phyloP scores from a whole-genome alignment of 2,329 filamentous ascomycete species.

The Colletotrichum tabaci region DNA sequence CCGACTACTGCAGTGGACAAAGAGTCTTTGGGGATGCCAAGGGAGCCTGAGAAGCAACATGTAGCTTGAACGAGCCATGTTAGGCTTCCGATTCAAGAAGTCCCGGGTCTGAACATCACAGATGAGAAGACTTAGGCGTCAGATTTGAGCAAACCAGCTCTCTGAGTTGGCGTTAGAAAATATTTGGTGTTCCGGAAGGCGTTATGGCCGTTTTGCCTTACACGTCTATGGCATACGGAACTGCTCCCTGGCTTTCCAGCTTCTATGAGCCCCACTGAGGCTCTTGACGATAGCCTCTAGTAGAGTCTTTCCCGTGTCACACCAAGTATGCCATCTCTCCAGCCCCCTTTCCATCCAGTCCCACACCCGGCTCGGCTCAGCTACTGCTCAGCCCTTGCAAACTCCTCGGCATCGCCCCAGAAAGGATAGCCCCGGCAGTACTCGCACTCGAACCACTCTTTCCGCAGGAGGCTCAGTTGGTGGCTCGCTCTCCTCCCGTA shows the following conservation, averaged over 20 bases:
- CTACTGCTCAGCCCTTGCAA: background rate
- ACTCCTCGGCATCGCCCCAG: background rate
- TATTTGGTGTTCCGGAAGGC: constrained; percentile 10
- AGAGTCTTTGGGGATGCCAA: too few species aligned
- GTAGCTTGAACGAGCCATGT: too few species aligned
- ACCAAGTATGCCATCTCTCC: background rate
- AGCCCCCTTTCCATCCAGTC: background rate
- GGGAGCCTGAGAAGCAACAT: too few species aligned
- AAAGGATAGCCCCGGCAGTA: background rate
- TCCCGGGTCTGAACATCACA: too few species aligned
- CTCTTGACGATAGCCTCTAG: fast-evolving
- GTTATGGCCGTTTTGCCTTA: too few species aligned
- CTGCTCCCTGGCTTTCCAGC: too few species aligned
- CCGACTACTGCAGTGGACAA: too few species aligned
- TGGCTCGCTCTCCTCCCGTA: background rate
- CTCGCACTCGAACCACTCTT: background rate
- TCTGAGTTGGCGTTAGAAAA: background rate
- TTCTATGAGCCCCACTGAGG: too few species aligned
- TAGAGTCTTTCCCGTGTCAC: fast-evolving
- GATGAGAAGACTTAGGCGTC: too few species aligned
- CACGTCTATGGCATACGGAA: too few species aligned
- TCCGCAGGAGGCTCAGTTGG: background rate
- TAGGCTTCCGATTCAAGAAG: too few species aligned
- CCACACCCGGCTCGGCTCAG: background rate
- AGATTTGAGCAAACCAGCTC: too few species aligned